phyloP scores from a whole-genome alignment of 1,284 basidiomycete species.

The Cerioporus squamosus region DNA sequence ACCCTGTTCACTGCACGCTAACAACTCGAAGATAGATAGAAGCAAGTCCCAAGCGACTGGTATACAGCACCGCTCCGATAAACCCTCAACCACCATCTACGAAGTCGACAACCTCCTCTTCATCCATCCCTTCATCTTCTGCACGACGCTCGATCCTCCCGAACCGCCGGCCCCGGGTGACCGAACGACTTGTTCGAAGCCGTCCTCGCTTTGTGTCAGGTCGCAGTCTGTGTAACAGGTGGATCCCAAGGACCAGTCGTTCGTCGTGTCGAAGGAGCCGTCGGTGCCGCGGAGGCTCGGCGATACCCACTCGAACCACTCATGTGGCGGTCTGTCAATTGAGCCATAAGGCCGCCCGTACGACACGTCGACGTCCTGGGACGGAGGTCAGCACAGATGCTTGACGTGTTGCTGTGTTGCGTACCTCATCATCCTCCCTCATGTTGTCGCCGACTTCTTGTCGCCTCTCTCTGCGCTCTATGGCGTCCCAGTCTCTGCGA shows the following conservation, averaged over 20 bases:
- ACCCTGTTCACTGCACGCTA: too few species aligned
- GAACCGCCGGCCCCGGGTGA: background rate
- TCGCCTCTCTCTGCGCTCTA: conserved; percentile 2
- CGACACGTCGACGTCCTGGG: conserved; percentile 4
- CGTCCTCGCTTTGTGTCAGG: conserved; percentile 7
- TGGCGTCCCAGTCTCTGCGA: conserved; percentile 18
- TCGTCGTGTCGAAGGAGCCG: conserved; percentile 1
- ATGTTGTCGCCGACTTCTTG: background rate
- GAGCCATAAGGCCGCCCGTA: conserved; percentile 15
- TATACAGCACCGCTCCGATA: background rate
- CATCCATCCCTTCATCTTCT: conserved; percentile 21
- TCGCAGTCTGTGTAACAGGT: conserved; percentile 13
- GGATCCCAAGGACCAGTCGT: conserved; percentile 9
- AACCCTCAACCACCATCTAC: background rate
- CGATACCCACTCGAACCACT: conserved; percentile 24
- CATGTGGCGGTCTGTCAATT: conserved; percentile 11
- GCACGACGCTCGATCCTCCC: conserved; percentile 13
- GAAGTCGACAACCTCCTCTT: conserved; percentile 19
- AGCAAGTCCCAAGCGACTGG: too few species aligned
- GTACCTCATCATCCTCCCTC: conserved; percentile 11
- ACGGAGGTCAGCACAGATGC: background rate
- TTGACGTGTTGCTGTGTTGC: background rate
- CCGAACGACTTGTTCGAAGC: background rate
- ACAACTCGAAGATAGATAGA: too few species aligned
- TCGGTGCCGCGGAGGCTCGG: conserved; percentile 3